phyloP scores from a whole-genome alignment of 1,284 basidiomycete genomes.

The Boletus semigastroideus region DNA sequence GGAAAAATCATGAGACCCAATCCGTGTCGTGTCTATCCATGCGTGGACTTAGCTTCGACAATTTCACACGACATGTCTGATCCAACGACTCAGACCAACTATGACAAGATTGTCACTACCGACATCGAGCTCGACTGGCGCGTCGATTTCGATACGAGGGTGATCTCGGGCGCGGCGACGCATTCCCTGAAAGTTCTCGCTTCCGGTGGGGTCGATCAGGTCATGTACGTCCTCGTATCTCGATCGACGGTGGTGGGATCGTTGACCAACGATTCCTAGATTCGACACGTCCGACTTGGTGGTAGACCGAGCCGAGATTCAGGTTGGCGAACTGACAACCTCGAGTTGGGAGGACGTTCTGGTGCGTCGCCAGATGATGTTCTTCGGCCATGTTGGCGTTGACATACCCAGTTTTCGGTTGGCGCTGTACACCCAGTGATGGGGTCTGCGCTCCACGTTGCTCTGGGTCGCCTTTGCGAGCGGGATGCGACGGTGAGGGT shows the following conservation, averaged over 20 bases:
- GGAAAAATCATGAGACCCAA: too few species aligned
- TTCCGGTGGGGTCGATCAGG: conserved; percentile 58
- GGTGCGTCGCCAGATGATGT: conserved; percentile 2
- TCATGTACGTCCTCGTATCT: conserved; percentile 51
- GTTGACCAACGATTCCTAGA: conserved; percentile 36
- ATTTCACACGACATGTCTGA: conserved; percentile 39
- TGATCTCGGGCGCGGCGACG: conserved; percentile 72
- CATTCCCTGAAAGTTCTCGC: conserved; percentile 61
- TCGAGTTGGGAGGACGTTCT: conserved; percentile 6
- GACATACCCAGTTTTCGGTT: conserved; percentile 48
- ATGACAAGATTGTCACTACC: conserved; percentile 62
- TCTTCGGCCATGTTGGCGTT: neutral
- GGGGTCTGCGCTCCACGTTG: conserved; percentile 66
- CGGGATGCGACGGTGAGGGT: conserved; percentile 38
- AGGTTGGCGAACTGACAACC: conserved; percentile 38
- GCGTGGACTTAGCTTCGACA: too few species aligned
- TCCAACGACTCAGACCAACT: conserved; percentile 81
- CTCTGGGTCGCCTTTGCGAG: conserved; percentile 38
- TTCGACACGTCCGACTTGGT: conserved; percentile 81
- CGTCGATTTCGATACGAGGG: conserved; percentile 72
- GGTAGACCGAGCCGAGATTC: conserved; percentile 57
- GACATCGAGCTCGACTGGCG: conserved; percentile 81
- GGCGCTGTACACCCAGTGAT: conserved; percentile 62
- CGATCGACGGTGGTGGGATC: too few species aligned
- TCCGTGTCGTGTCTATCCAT: too few species aligned